These are phyloP conservation scores for Serpula lacrymans DNA, from an alignment of 768 basidiomycete species.

Conservation along the genomic window DNA sequence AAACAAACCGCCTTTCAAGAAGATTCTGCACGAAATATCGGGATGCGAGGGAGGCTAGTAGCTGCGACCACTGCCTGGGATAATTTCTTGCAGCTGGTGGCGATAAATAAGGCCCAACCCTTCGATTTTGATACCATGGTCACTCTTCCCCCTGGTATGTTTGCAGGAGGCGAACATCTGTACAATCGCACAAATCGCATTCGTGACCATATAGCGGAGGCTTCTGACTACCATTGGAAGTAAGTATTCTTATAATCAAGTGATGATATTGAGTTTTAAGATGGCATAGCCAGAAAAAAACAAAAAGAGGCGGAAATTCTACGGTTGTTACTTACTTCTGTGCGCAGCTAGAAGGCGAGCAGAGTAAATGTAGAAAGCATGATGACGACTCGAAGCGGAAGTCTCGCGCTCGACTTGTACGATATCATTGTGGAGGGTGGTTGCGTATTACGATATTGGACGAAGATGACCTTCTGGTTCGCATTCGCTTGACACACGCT, in stretches of 20 bases:
- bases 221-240: conserved; percentile 35
- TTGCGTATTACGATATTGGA: conserved; percentile 35
- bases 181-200: conserved; percentile 34
- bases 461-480: conserved; percentile 30
- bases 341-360: conserved; percentile 31
- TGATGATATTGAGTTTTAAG: background rate
- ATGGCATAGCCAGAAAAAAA: conserved; percentile 30
- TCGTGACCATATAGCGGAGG: conserved; percentile 30
- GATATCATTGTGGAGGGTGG: conserved; percentile 33
- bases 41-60: conserved; percentile 28
- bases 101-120: conserved; percentile 27
- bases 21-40: too few species aligned
- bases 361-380: conserved; percentile 30
- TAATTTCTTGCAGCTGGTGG: conserved; percentile 30
- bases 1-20: too few species aligned
- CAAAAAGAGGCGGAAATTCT: conserved; percentile 31
- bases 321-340: conserved; percentile 34
- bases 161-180: conserved; percentile 28
- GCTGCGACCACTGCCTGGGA: conserved; percentile 32
- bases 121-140: conserved; percentile 35
- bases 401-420: conserved; percentile 31
- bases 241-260: conserved; percentile 14
- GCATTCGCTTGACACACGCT: conserved; percentile 33
- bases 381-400: conserved; percentile 31
- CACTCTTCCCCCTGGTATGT: conserved; percentile 27